phyloP scores from a whole-genome alignment of 176 grass and related monocot genomes.

The Areca catechu region DNA sequence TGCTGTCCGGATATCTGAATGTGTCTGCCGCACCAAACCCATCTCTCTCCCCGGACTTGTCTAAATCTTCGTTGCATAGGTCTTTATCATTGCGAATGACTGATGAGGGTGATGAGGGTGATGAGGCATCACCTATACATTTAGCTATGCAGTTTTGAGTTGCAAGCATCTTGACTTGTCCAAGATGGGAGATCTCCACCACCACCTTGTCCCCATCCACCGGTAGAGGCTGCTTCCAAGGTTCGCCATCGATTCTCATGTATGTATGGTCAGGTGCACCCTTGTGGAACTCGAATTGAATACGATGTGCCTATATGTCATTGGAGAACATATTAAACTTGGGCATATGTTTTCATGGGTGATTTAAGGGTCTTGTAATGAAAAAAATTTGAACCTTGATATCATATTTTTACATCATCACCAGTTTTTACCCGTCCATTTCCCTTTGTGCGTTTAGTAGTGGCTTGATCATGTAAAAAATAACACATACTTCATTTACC shows the following conservation, averaged over 20 bases:
- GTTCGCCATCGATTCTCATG: slow-evolving; percentile 97
- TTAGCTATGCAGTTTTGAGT: slow-evolving; percentile 55
- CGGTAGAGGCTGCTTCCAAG: slow-evolving; percentile 90
- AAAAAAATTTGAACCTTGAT: too few species aligned
- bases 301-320: slow-evolving; percentile 43
- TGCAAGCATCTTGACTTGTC: slow-evolving; percentile 76
- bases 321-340: too few species aligned
- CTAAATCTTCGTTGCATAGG: background rate
- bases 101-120: slow-evolving; percentile 1
- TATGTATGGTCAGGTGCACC: slow-evolving; percentile 54
- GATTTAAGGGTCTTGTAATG: too few species aligned
- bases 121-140: slow-evolving; percentile 31
- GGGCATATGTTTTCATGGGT: too few species aligned
- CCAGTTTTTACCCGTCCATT: too few species aligned
- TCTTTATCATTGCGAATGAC: background rate
- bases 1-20: slow-evolving; percentile 8
- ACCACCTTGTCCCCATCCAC: slow-evolving; percentile 59
- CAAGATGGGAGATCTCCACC: slow-evolving; percentile 70
- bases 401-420: too few species aligned
- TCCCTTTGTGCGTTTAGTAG: too few species aligned
- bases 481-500: slow-evolving; percentile 25
- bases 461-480: background rate
- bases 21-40: slow-evolving; percentile 13
- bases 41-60: slow-evolving; percentile 5
- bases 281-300: slow-evolving; percentile 66